A percentile compares a stretch with the other conserved stretches of the same genome.
Evolutionary conservation across 345 rosid genomes (phyloP).

Genomic region (Populus pruinosa): DNA sequence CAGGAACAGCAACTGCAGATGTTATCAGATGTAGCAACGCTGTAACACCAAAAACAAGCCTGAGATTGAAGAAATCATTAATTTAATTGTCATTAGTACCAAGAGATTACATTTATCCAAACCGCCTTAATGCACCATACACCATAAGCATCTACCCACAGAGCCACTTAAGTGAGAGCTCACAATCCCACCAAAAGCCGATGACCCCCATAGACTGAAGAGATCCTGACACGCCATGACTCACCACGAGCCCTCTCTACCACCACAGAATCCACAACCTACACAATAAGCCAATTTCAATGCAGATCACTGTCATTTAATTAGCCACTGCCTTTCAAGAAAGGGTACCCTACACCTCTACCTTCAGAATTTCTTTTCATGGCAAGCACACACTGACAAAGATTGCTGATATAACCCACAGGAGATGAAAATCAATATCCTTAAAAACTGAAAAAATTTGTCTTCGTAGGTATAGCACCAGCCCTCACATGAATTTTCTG

Average conservation of each 20-base stretch:
- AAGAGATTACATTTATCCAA: background rate
- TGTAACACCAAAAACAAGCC: constrained; percentile 95
- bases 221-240: constrained; percentile 88
- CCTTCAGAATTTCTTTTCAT: background rate
- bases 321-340: background rate
- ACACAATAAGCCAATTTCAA: constrained; percentile 15
- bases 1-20: constrained; percentile 86
- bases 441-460: background rate
- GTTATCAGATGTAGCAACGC: constrained; percentile 79
- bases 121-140: constrained; percentile 53
- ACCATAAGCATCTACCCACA: constrained; percentile 84
- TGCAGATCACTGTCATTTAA: background rate
- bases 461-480: background rate
- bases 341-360: background rate
- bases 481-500: background rate
- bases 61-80: constrained; percentile 31
- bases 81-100: background rate
- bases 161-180: constrained; percentile 97
- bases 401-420: background rate
- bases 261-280: constrained; percentile 99
- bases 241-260: constrained; percentile 99
- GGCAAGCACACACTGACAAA: background rate
- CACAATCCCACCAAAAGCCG: constrained; percentile 96
- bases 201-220: constrained; percentile 97
- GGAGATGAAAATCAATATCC: background rate